Percentiles rank a stretch among this genome's conserved stretches.
Evolutionary conservation across 129 eudicot genomes (phyloP).

Genomic region (Apium graveolens): DNA sequence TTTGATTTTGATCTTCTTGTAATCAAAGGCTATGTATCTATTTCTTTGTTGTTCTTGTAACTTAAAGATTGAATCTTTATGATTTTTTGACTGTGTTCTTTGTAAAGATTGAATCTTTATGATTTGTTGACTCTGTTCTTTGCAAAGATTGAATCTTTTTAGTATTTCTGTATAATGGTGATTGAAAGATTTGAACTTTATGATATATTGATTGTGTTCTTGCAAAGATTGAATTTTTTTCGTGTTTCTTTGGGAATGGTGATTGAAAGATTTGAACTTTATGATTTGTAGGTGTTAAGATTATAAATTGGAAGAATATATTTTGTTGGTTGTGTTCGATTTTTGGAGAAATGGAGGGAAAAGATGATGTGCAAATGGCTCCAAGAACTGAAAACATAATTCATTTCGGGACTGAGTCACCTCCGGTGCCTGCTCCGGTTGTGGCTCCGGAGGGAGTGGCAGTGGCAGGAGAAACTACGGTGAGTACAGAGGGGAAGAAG

Average conservation of each 20-base stretch:
- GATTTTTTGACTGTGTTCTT: not conserved
- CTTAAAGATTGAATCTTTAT: not conserved
- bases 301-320: not conserved
- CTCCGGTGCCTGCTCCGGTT: slow-evolving; percentile 3
- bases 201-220: not conserved
- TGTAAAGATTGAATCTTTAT: not conserved
- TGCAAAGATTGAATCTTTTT: not conserved
- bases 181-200: not conserved
- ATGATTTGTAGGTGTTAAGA: slow-evolving; percentile 9
- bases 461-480: slow-evolving; percentile 14
- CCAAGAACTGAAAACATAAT: slow-evolving; percentile 28
- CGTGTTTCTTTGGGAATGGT: not conserved
- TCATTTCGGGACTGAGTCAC: slow-evolving; percentile 23
- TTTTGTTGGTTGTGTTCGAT: not conserved
- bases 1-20: not conserved
- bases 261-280: not conserved
- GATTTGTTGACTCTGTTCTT: not conserved
- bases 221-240: too few species aligned
- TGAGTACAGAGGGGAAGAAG: slow-evolving; percentile 39
- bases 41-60: not conserved
- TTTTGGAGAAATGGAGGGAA: slow-evolving; percentile 54
- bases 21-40: not conserved
- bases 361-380: slow-evolving; percentile 31
- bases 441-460: slow-evolving; percentile 14
- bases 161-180: not conserved